Evolutionary conservation across 2,329 filamentous ascomycete species (phyloP), one percentile per base, ranked within the genome.

Genomic region (Botrytis paeoniae): DNA sequence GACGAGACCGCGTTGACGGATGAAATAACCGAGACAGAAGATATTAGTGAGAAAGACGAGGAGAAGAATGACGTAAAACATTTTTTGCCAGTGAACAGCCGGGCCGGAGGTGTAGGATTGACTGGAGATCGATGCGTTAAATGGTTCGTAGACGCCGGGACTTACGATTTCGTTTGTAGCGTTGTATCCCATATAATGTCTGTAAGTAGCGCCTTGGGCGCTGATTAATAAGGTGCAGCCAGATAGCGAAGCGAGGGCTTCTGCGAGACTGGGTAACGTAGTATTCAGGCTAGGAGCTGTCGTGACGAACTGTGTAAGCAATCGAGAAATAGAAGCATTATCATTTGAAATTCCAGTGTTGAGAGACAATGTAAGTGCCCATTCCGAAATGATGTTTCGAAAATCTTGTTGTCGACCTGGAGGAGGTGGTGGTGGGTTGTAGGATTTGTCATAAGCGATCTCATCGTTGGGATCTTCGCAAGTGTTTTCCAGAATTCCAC

Each of bases 91-190:
- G 0, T 75, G 60, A 54, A 86, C 82, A 0, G 84, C 85, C 65
- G 91, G 88, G 2, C 91, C 89, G 0, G 91, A 93, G 0, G 90
- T 88, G 81, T 94, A 96, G 77, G 93, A 85, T 75, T 93, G 89
- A 9, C 87, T 88, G 64, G 85, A 85, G 5, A 95, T 79, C 0
- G 86, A 85, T 1, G 90, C 91, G 57, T 88, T 87, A 84, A 95
- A 95, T 14, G 80, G 74, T 78, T 92, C 86, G 0, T 85, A 83
- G 18, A 78, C 73, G 0, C 85, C 85, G 0, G 87, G 85, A 0
- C 81, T 75, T 8, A 91, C 81, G 3, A 81, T 77, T 20, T 80
- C 78, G 5, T 39, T 7, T 5, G 73, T 32, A 37, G 1, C 68
- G 0, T 80, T 79, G 75, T 87, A 86, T 18, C 82, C 82, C 85